Conservation (phyloP, 805 yeast genomes). For the Saturnispora gosingensis region DNA sequence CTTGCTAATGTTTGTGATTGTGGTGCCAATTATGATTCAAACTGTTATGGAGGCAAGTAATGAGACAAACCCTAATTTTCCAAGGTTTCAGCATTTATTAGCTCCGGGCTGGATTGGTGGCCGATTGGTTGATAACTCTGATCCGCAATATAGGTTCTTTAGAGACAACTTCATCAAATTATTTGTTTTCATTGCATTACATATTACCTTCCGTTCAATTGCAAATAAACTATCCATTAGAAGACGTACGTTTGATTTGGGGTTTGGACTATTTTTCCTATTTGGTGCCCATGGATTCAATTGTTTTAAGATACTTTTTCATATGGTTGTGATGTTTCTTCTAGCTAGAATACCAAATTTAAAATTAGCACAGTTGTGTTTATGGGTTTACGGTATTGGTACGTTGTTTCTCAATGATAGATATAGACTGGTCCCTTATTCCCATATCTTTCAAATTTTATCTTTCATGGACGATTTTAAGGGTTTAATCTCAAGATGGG, state of each 20-base stretch:
- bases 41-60: slow-evolving; percentile 77
- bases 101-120: slow-evolving; percentile 87
- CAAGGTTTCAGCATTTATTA: slow-evolving; percentile 48
- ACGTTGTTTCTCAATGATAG: slow-evolving; percentile 71
- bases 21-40: slow-evolving; percentile 74
- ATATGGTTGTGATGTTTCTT: slow-evolving; percentile 44
- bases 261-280: slow-evolving; percentile 61
- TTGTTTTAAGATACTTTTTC: slow-evolving; percentile 48
- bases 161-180: slow-evolving; percentile 69
- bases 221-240: slow-evolving; percentile 21
- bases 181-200: slow-evolving; percentile 44
- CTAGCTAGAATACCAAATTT: slow-evolving; percentile 34
- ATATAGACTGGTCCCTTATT: slow-evolving; percentile 42
- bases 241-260: slow-evolving; percentile 61
- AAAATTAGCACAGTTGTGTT: slow-evolving; percentile 32
- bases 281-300: slow-evolving; percentile 76
- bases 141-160: slow-evolving; percentile 79
- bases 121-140: slow-evolving; percentile 86
- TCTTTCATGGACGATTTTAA: slow-evolving; percentile 52
- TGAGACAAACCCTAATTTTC: slow-evolving; percentile 65
- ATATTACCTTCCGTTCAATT: slow-evolving; percentile 41
- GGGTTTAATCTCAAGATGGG: slow-evolving; percentile 89
- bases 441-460: slow-evolving; percentile 22
- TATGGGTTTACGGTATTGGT: slow-evolving; percentile 78
- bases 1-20: slow-evolving; percentile 48